These are phyloP conservation scores for Mayamaea pseudoterrestris DNA, from an alignment of 108 stramenopile species.

Conservation along the genomic window DNA sequence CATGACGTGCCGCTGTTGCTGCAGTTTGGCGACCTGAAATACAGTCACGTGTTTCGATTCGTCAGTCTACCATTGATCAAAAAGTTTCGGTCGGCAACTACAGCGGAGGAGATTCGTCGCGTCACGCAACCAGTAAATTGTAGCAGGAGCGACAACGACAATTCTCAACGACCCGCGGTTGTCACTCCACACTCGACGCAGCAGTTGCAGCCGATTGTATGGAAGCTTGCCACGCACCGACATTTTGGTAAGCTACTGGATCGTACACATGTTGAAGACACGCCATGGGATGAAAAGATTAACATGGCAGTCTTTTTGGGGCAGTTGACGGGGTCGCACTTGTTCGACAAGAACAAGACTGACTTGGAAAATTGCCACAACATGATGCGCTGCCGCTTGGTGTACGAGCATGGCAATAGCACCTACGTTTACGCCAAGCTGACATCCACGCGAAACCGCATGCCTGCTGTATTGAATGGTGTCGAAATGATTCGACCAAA, in stretches of 20 bases:
- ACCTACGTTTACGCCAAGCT: slow-evolving; percentile 49
- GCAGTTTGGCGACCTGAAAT: slow-evolving; percentile 40
- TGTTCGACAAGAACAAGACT: slow-evolving; percentile 16
- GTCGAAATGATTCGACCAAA: slow-evolving; percentile 15
- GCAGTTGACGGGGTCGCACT: slow-evolving; percentile 38
- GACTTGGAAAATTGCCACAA: slow-evolving; percentile 37
- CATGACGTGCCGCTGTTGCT: slow-evolving; percentile 16
- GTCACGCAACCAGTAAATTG: slow-evolving; percentile 1
- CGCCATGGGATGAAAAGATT: slow-evolving; percentile 54
- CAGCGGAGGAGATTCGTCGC: slow-evolving; percentile 8
- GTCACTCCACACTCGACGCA: slow-evolving; percentile 12
- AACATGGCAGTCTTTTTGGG: slow-evolving; percentile 65
- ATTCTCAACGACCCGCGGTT: slow-evolving; percentile 7
- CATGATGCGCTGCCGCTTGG: slow-evolving; percentile 43
- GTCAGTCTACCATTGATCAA: slow-evolving; percentile 32
- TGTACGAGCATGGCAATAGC: slow-evolving; percentile 45
- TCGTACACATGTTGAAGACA: slow-evolving; percentile 42
- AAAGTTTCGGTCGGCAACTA: slow-evolving; percentile 38
- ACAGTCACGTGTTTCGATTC: slow-evolving; percentile 22
- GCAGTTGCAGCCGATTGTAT: slow-evolving; percentile 37
- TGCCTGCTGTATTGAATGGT: slow-evolving; percentile 36
- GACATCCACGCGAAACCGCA: slow-evolving; percentile 28
- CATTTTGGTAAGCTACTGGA: slow-evolving; percentile 19
- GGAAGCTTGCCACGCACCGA: slow-evolving; percentile 39
- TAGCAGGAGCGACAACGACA: too few species aligned